Base-by-base conservation (phyloP, 495 filamentous ascomycete species). In the Neurospora discreta region DNA sequence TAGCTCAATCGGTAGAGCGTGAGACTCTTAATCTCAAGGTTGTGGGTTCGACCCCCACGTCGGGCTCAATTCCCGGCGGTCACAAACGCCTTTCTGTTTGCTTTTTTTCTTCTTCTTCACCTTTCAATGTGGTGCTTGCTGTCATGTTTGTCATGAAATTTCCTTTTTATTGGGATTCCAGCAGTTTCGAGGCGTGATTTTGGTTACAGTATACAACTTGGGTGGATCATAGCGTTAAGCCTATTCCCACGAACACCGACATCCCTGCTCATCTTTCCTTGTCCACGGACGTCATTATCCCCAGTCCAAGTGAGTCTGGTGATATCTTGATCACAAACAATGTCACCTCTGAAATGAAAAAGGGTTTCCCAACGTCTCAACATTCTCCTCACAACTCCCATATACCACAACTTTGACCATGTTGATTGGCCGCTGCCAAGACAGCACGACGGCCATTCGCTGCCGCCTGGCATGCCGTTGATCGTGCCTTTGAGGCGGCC, bases 1-100 rank as follows among this genome's bases (percentile, higher is more conserved):
- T 90, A 89, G 87, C 87, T 90, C 88, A 89, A 89, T 90, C 87
- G 87, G 87, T 88, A 89, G 88, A 89, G 88, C 88, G 88, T 89
- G 85, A 88, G 88, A 89, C 88, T 90, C 87, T 90, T 90, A 89
- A 60, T 60, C 52, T 60, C 52, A 60, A 60, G 52, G 52, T 36
- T 36, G 33, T 36, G 33, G 33, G 33, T 36, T 36, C 33, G 33
- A 36, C 33, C 33, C 33, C 33, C 33, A 36, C 33, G 33, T 36
- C 33, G 33, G 33, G 33, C 33, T 36, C 33, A 36, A 36, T 18
- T 60, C 52, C 52, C 52, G 52, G 26, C 26, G 52, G 33, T 60
- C 6, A 4, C 30, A 16, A 5, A 7, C 52, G 26, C 15, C 52
- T 60, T 60, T 33, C 15, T 18, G 33, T 60, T 60, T 33, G 1